Conservation (phyloP, 768 basidiomycete genomes). For the Paxillus rubicundulus region DNA sequence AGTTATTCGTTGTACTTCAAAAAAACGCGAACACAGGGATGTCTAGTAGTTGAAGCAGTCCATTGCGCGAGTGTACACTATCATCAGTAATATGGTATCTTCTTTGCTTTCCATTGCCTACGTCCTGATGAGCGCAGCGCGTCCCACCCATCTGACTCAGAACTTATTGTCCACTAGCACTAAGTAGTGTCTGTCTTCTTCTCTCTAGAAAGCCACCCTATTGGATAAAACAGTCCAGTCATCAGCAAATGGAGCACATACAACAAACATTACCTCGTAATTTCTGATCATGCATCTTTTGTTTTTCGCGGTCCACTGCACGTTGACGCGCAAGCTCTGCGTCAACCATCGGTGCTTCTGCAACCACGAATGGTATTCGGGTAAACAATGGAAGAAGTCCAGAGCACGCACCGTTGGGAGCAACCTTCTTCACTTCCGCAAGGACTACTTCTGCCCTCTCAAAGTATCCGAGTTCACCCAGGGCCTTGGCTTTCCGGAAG, state of each 20-base stretch:
- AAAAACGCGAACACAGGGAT: too few species aligned
- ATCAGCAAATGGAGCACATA: background rate
- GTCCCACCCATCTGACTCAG: background rate
- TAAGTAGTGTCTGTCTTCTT: constrained; percentile 18
- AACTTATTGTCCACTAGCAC: constrained; percentile 5
- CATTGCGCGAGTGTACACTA: constrained; percentile 9
- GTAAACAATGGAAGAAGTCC: background rate
- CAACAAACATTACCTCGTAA: constrained; percentile 55
- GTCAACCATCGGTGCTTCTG: constrained; percentile 59
- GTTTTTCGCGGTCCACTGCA: constrained; percentile 63
- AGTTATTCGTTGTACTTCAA: too few species aligned
- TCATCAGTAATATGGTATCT: constrained; percentile 19
- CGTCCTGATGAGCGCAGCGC: background rate
- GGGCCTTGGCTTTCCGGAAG: constrained; percentile 78
- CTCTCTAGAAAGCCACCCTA: constrained; percentile 35
- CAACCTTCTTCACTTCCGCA: constrained; percentile 61
- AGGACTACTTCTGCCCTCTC: constrained; percentile 70
- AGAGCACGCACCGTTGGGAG: constrained; percentile 48
- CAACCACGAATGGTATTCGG: background rate
- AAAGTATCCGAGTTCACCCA: constrained; percentile 72
- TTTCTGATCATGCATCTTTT: constrained; percentile 63
- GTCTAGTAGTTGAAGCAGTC: background rate
- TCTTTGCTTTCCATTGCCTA: constrained; percentile 1
- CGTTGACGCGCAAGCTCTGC: constrained; percentile 63
- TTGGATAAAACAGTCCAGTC: constrained; percentile 2